Conservation (phyloP, 345 rosid species). For the Hibiscus syriacus region DNA sequence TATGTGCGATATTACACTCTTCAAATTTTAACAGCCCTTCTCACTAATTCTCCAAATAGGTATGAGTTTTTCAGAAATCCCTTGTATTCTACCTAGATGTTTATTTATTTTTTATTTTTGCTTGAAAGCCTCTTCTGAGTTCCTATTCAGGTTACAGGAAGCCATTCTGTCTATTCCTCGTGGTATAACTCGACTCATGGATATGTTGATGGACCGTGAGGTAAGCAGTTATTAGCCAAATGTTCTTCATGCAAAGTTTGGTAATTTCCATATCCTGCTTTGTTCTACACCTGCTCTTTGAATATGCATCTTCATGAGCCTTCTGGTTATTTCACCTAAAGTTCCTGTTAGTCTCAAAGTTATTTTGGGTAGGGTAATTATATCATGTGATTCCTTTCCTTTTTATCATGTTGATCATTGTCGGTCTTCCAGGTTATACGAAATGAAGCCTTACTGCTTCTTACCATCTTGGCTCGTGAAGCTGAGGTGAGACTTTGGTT, state of each 20-base stretch:
- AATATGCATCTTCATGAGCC: neutral
- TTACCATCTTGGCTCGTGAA: slow-evolving; percentile 88
- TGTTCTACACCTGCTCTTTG: neutral
- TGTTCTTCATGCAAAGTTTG: neutral
- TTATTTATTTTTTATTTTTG: slow-evolving; percentile 11
- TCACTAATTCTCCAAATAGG: slow-evolving; percentile 84
- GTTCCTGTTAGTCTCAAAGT: neutral
- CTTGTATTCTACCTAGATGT: slow-evolving; percentile 4
- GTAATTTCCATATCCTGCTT: neutral
- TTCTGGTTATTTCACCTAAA: neutral
- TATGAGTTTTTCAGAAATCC: slow-evolving; percentile 22
- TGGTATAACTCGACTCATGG: slow-evolving; percentile 96
- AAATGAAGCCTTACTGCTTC: slow-evolving; percentile 91
- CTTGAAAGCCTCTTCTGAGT: slow-evolving; percentile 31
- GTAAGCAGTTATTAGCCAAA: slow-evolving; percentile 25
- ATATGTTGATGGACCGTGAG: slow-evolving; percentile 99
- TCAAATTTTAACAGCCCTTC: slow-evolving; percentile 91
- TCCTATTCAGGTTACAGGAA: slow-evolving; percentile 90
- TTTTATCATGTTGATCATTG: slow-evolving; percentile 8
- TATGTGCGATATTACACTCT: slow-evolving; percentile 90
- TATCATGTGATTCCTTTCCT: neutral
- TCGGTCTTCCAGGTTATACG: slow-evolving; percentile 63
- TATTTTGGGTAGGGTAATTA: neutral
- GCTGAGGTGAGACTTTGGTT: slow-evolving; percentile 57
- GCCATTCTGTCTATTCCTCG: slow-evolving; percentile 93